Evolutionary conservation across 163 green algal genomes (phyloP).

Genomic region (Coccomyxa subellipsoidea): DNA sequence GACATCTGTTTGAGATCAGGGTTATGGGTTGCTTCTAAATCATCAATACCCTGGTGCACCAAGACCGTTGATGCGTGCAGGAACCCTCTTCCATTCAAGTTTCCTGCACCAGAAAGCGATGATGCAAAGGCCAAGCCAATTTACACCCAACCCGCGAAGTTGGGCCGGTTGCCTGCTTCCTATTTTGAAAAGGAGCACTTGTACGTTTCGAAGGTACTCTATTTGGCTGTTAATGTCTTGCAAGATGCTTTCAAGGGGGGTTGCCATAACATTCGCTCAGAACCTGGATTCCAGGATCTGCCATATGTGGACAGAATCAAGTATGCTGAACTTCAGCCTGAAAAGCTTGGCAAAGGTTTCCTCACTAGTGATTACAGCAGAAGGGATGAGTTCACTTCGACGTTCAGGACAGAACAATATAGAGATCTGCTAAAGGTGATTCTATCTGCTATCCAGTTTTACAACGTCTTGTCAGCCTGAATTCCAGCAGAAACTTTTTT

Average conservation of each 20-base stretch:
- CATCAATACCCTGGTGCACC: background rate
- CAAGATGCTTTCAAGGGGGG: too few species aligned
- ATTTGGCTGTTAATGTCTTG: too few species aligned
- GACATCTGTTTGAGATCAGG: too few species aligned
- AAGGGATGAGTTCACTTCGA: conserved; percentile 81
- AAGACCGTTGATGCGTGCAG: conserved; percentile 29
- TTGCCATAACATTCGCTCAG: too few species aligned
- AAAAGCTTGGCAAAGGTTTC: conserved; percentile 76
- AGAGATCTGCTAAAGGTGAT: conserved; percentile 65
- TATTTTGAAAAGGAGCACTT: conserved; percentile 83
- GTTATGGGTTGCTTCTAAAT: too few species aligned
- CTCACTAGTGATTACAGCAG: conserved; percentile 75
- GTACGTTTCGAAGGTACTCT: conserved; percentile 63
- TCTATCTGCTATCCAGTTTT: too few species aligned
- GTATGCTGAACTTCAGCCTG: conserved; percentile 61
- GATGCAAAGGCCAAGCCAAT: conserved; percentile 74
- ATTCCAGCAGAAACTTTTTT: too few species aligned
- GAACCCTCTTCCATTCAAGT: conserved; percentile 48
- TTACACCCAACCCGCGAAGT: conserved; percentile 41
- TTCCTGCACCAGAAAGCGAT: conserved; percentile 29
- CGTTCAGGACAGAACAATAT: conserved; percentile 79
- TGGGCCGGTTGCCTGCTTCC: conserved; percentile 58
- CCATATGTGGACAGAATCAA: conserved; percentile 67
- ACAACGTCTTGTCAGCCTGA: too few species aligned
- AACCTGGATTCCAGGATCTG: conserved; percentile 44